Percentiles rank a stretch among this genome's conserved stretches.
Evolutionary conservation across 352 stramenopile species (phyloP).

Genomic region (Phytopythium montanum): DNA sequence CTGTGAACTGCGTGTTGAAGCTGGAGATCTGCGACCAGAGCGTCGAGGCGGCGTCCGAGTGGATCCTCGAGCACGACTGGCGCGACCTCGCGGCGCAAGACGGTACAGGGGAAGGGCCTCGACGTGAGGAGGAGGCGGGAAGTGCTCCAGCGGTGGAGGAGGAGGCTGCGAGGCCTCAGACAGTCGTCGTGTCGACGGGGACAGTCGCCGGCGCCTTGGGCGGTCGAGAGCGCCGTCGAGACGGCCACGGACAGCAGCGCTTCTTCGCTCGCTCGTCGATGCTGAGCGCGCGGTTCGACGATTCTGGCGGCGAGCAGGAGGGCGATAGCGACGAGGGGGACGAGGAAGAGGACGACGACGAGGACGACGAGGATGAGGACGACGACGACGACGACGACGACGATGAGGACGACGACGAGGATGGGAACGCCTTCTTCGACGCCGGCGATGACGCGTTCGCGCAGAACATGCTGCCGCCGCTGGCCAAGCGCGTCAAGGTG

Average conservation of each 20-base stretch:
- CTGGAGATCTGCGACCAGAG: constrained; percentile 50
- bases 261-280: constrained; percentile 5
- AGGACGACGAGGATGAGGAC: constrained; percentile 35
- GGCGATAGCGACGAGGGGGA: constrained; percentile 11
- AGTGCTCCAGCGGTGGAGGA: background rate
- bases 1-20: constrained; percentile 12
- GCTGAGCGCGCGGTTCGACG: constrained; percentile 8
- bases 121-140: constrained; percentile 4
- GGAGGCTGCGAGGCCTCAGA: background rate
- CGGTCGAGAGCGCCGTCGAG: background rate
- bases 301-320: constrained; percentile 8
- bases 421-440: constrained; percentile 48
- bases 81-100: constrained; percentile 30
- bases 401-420: constrained; percentile 45
- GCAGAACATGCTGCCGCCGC: constrained; percentile 18
- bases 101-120: background rate
- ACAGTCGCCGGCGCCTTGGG: background rate
- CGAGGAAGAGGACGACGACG: constrained; percentile 24
- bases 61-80: constrained; percentile 62
- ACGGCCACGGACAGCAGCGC: constrained; percentile 1
- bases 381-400: constrained; percentile 42
- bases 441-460: constrained; percentile 47
- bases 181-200: constrained; percentile 6
- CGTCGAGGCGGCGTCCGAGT: constrained; percentile 48
- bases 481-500: constrained; percentile 55